Evolutionary conservation across 2,329 filamentous ascomycete genomes (phyloP), one percentile per base, ranked within the genome.

Genomic region (Talaromyces amestolkiae): DNA sequence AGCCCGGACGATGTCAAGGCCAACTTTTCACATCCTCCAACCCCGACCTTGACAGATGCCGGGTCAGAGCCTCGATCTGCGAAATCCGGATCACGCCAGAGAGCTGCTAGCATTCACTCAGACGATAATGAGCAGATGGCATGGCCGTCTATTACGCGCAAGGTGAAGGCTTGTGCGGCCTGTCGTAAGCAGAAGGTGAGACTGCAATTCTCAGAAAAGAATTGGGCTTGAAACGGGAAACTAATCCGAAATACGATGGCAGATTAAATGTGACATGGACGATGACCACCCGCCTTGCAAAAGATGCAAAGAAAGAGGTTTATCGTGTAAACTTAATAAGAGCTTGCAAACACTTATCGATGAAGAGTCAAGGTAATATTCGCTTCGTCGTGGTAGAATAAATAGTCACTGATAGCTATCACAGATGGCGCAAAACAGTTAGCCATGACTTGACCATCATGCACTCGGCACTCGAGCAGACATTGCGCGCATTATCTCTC

Each of bases 181-280:
- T 84, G 82, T 71, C 77, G 81, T 45, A 83, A 83, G 68, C 81
- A 84, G 68, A 84, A 84, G 76, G 82, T 83, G 56, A 37, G 65
- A 59, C 24, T 27, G n/a, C 9, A 22, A 31, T 35, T 5, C 27
- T 37, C 2, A 22, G 31, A 56, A 9, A 33, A 31, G 49, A n/a
- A 1, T 39, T 49, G 31, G 8, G 24, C 24, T 39, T 17, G 22
- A n/a, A 24, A 39, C 51, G n/a, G 51, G 37, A 33, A 35, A 35
- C n/a, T 54, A 22, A 54, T 37, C 17, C 53, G 5, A 37, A 39
- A 37, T 51, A 7, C 3, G 5, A 35, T 45, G 35, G 33, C 59
- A 76, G 75, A 78, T 77, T 66, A 82, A 81, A 74, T 83, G 82
- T 72, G 78, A 82, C 33, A 83, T 84, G 80, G 69, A 69, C 10